A percentile compares a stretch with the other conserved stretches of the same genome.
These are phyloP conservation scores for Glomus cerebriforme DNA, from an alignment of 192 early-diverging fungal species.

Conservation along the genomic window DNA sequence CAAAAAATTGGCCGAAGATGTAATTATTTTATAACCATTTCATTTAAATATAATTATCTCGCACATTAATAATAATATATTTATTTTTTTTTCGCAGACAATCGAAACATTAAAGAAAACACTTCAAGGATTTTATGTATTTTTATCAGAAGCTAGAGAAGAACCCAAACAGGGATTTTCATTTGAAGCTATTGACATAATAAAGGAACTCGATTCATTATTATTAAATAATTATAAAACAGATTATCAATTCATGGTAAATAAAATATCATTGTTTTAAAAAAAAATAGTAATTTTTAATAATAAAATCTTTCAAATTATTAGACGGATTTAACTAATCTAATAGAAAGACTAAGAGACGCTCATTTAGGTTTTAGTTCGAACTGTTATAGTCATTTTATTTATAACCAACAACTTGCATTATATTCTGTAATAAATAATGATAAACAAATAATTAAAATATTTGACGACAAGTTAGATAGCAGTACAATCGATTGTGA, in stretches of 20 bases:
- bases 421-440: neutral
- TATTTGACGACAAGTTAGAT: neutral
- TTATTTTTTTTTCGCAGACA: neutral
- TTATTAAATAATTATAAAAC: neutral
- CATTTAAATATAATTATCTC: too few relatives aligned
- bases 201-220: neutral
- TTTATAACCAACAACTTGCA: neutral
- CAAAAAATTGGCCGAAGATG: too few relatives aligned
- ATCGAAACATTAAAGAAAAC: neutral
- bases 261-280: neutral
- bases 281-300: neutral
- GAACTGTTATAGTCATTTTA: neutral
- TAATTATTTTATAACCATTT: too few relatives aligned
- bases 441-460: neutral
- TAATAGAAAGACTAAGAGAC: neutral
- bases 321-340: neutral
- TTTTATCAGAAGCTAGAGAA: neutral
- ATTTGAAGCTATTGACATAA: neutral
- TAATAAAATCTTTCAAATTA: neutral
- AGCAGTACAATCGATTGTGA: neutral
- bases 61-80: too few relatives aligned
- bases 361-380: neutral
- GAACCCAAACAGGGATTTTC: neutral
- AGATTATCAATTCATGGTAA: constrained; percentile 10
- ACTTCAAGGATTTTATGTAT: constrained; percentile 2